These are phyloP conservation scores for Neonectria punicea DNA, from an alignment of 2,329 filamentous ascomycete genomes.

Conservation along the genomic window DNA sequence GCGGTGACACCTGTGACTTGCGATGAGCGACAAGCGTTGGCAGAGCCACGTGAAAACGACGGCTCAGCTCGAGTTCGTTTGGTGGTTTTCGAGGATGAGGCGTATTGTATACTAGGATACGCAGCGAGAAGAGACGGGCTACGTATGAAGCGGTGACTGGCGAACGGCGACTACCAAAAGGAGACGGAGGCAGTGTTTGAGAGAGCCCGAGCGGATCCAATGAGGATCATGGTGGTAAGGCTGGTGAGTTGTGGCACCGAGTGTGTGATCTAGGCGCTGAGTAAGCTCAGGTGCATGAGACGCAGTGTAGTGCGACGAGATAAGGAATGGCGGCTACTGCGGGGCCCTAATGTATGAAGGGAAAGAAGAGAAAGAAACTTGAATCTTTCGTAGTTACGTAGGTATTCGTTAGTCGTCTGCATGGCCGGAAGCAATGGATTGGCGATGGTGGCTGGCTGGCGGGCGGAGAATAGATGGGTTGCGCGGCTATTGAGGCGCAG, in stretches of 20 bases:
- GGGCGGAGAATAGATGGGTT: conserved; percentile 10
- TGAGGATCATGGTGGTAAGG: neutral
- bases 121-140: neutral
- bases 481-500: conserved; percentile 23
- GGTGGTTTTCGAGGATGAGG: neutral
- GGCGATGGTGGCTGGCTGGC: conserved; percentile 8
- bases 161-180: conserved; percentile 2
- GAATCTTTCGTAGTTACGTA: neutral
- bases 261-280: conserved; percentile 5
- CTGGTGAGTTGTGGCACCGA: neutral
- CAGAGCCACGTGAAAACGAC: neutral
- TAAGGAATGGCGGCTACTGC: neutral
- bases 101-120: neutral
- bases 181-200: conserved; percentile 9
- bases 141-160: neutral
- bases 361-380: neutral
- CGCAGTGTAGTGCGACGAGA: neutral
- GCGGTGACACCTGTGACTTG: neutral
- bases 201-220: neutral
- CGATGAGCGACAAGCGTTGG: neutral
- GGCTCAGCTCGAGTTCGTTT: neutral
- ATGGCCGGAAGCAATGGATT: conserved; percentile 17
- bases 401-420: no score
- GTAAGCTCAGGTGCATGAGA: neutral
- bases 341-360: neutral